phyloP scores from a whole-genome alignment of 1,139 yeast genomes.

The Wickerhamomyces sp. region DNA sequence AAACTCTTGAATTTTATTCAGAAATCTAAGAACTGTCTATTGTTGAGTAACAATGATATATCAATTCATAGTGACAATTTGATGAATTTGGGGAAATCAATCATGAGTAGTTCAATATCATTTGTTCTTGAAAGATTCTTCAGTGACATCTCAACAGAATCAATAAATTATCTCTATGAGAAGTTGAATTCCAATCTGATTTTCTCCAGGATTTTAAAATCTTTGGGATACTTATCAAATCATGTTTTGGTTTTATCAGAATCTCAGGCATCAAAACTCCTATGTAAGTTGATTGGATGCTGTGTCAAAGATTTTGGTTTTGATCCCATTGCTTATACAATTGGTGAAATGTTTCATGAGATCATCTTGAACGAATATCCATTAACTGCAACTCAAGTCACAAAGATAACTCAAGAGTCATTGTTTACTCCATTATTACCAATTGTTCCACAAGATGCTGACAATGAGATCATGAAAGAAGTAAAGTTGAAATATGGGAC shows the following conservation, averaged over 20 bases:
- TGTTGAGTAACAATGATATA: conserved; percentile 36
- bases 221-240: conserved; percentile 41
- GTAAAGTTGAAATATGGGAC: conserved; percentile 41
- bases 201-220: conserved; percentile 45
- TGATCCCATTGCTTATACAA: conserved; percentile 54
- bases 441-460: conserved; percentile 22
- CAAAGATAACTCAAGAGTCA: conserved; percentile 22
- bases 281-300: conserved; percentile 61
- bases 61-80: conserved; percentile 32
- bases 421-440: conserved; percentile 20
- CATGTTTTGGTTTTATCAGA: conserved; percentile 27
- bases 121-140: conserved; percentile 57
- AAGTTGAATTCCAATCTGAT: conserved; percentile 43
- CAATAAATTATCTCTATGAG: conserved; percentile 51
- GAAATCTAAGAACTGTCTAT: conserved; percentile 60
- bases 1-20: conserved; percentile 45
- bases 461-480: conserved; percentile 25
- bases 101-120: conserved; percentile 50
- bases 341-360: conserved; percentile 64
- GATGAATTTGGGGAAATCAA: conserved; percentile 52
- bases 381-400: conserved; percentile 41
- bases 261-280: conserved; percentile 21
- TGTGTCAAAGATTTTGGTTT: conserved; percentile 79
- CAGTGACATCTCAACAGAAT: conserved; percentile 36
- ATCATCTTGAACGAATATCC: conserved; percentile 64